Evolutionary conservation across 2,329 filamentous ascomycete species (phyloP).

Genomic region (Pyricularia sp.): DNA sequence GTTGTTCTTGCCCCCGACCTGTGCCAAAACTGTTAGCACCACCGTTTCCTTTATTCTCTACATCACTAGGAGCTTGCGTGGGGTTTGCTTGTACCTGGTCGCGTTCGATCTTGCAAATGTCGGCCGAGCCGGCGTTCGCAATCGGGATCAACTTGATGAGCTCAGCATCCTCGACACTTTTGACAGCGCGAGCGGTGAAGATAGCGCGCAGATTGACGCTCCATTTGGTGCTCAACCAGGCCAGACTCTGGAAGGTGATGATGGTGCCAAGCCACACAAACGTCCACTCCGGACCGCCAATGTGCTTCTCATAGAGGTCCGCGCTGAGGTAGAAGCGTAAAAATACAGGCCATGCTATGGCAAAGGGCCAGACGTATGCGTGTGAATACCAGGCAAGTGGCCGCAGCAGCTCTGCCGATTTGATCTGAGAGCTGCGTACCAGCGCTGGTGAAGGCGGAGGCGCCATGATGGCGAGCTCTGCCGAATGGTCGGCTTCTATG

Average conservation of each 20-base stretch:
- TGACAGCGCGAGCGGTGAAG: conserved; percentile 70
- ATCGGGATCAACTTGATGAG: conserved; percentile 90
- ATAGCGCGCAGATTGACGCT: conserved; percentile 76
- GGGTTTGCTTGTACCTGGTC: conserved; percentile 49
- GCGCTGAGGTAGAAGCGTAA: conserved; percentile 76
- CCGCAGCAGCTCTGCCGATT: conserved; percentile 78
- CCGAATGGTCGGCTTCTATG: background rate
- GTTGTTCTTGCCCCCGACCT: conserved; percentile 65
- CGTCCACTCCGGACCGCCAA: conserved; percentile 94
- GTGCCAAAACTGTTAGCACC: background rate
- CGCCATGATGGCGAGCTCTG: conserved; percentile 5
- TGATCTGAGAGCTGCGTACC: conserved; percentile 86
- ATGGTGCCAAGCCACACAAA: conserved; percentile 90
- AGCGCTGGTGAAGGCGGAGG: conserved; percentile 54
- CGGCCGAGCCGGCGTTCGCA: conserved; percentile 78
- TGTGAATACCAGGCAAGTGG: conserved; percentile 75
- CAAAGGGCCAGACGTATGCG: conserved; percentile 87
- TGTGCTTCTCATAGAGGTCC: conserved; percentile 82
- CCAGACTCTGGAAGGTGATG: conserved; percentile 74
- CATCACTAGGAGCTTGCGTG: background rate
- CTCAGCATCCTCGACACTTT: conserved; percentile 61
- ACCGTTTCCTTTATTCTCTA: background rate
- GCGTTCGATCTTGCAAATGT: conserved; percentile 74
- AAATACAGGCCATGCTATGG: conserved; percentile 86
- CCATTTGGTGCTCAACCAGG: conserved; percentile 97